These are phyloP conservation scores for Podospora appendiculata DNA, from an alignment of 495 filamentous ascomycete genomes.

Conservation along the genomic window DNA sequence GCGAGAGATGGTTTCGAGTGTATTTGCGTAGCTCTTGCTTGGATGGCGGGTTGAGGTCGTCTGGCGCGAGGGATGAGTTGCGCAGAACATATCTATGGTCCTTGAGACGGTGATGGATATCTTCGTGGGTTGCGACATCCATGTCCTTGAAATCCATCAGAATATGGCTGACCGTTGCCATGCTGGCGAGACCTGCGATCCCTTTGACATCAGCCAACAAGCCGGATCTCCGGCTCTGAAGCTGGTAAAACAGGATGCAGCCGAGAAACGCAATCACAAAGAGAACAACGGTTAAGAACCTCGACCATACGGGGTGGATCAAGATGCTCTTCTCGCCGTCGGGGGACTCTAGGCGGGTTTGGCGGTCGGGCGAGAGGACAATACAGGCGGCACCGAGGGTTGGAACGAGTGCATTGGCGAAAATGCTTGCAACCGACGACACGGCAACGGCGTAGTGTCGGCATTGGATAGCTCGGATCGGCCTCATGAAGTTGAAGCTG, in stretches of 20 bases:
- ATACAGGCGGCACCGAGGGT: constrained; percentile 53
- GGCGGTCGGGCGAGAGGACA: constrained; percentile 40
- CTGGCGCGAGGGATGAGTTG: constrained; percentile 54
- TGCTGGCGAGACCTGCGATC: constrained; percentile 65
- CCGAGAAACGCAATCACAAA: constrained; percentile 49
- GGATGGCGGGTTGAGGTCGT: constrained; percentile 25
- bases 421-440: constrained; percentile 51
- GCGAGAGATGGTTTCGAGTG: constrained; percentile 29
- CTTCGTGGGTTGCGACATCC: constrained; percentile 54
- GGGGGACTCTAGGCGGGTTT: constrained; percentile 17
- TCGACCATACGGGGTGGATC: constrained; percentile 51
- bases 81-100: constrained; percentile 59
- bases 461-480: constrained; percentile 49
- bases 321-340: constrained; percentile 40
- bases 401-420: constrained; percentile 57
- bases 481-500: constrained; percentile 53
- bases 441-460: constrained; percentile 59
- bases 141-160: constrained; percentile 66
- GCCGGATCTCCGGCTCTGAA: constrained; percentile 53
- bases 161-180: constrained; percentile 65
- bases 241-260: constrained; percentile 48
- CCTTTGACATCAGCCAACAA: constrained; percentile 62
- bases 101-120: constrained; percentile 58
- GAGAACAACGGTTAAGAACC: constrained; percentile 46
- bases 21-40: constrained; percentile 28